These are phyloP conservation scores for Leccinum obscurum DNA, from an alignment of 768 basidiomycete species.

Conservation along the genomic window DNA sequence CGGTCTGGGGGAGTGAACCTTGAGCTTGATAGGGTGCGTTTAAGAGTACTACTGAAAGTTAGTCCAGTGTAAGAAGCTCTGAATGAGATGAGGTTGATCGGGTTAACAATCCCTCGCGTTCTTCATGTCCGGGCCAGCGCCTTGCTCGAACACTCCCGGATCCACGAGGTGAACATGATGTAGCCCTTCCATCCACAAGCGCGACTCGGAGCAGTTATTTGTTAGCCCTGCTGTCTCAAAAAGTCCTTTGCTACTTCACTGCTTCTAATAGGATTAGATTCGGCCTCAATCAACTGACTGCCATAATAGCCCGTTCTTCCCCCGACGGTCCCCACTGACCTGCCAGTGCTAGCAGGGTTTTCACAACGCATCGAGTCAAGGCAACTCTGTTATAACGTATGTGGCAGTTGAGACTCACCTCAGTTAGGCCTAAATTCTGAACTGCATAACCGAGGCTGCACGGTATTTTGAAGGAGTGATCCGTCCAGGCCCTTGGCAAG, in stretches of 20 bases:
- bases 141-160: background rate
- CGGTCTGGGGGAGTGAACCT: background rate
- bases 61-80: background rate
- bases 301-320: background rate
- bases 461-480: slow-evolving; percentile 1
- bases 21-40: background rate
- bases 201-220: background rate
- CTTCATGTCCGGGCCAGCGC: slow-evolving; percentile 26
- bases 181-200: background rate
- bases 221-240: no score
- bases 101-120: slow-evolving; percentile 4
- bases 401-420: slow-evolving; percentile 1
- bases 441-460: background rate
- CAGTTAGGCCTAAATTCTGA: background rate
- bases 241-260: no score
- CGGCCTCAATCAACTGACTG: background rate
- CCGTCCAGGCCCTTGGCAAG: background rate
- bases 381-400: background rate
- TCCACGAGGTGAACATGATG: slow-evolving; percentile 8
- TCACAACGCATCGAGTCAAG: background rate
- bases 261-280: no score
- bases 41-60: background rate
- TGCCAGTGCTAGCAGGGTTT: background rate
- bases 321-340: background rate
- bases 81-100: slow-evolving; percentile 10